Conservation (phyloP, 352 stramenopile species). For the Halophytophthora polymorphica region DNA sequence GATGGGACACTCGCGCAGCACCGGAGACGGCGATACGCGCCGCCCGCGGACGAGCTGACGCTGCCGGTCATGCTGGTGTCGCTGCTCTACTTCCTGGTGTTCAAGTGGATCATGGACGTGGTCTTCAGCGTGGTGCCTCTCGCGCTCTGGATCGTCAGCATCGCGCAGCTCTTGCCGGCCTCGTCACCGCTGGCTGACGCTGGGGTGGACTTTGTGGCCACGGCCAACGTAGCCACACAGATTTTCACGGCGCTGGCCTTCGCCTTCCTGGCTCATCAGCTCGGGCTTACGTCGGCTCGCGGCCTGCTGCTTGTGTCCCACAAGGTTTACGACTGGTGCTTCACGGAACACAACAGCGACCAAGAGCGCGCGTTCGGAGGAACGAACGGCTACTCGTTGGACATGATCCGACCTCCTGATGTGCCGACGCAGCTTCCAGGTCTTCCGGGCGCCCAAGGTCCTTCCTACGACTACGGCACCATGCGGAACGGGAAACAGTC, state of each 20-base stretch:
- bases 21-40: constrained; percentile 5
- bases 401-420: too few species aligned
- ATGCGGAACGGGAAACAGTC: background rate
- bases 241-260: constrained; percentile 49
- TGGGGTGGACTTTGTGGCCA: constrained; percentile 16
- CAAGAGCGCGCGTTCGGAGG: constrained; percentile 10
- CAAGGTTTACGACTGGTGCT: constrained; percentile 42
- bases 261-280: constrained; percentile 62
- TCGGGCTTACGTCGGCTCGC: constrained; percentile 40
- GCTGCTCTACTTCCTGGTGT: constrained; percentile 66
- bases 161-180: constrained; percentile 36
- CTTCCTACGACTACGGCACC: too few species aligned
- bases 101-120: constrained; percentile 62
- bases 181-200: constrained; percentile 7
- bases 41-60: constrained; percentile 39
- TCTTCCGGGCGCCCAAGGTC: too few species aligned
- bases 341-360: constrained; percentile 13
- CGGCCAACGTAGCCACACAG: constrained; percentile 10
- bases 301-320: constrained; percentile 43
- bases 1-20: constrained; percentile 2
- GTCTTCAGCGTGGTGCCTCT: constrained; percentile 51
- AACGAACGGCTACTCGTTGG: too few species aligned
- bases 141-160: constrained; percentile 37
- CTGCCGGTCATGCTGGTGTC: constrained; percentile 59
- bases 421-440: too few species aligned